A percentile compares a stretch with the other conserved stretches of the same genome.
These are phyloP conservation scores for Cyclostephanos tholiformis DNA, from an alignment of 108 stramenopile species.

Conservation along the genomic window DNA sequence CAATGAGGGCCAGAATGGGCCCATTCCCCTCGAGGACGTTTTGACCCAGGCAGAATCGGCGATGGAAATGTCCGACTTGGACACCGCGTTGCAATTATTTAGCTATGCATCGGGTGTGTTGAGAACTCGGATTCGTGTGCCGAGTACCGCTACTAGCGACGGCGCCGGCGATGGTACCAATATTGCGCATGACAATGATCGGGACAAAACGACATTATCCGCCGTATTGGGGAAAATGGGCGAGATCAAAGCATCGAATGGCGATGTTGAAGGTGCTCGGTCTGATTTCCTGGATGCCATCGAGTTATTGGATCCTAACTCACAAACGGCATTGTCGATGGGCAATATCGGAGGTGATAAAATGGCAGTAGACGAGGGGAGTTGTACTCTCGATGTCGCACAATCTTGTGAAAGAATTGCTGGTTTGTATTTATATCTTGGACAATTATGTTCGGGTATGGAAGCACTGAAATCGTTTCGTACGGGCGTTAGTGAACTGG, in stretches of 20 bases:
- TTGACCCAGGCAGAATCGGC: constrained; percentile 46
- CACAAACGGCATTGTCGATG: neutral
- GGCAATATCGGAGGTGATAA: neutral
- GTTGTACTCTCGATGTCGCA: constrained; percentile 18
- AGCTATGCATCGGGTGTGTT: constrained; percentile 36
- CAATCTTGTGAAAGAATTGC: constrained; percentile 54
- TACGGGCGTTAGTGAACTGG: constrained; percentile 59
- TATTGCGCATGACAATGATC: constrained; percentile 10
- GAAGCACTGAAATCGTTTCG: constrained; percentile 74
- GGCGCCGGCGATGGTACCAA: neutral
- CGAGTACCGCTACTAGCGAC: neutral
- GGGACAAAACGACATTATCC: constrained; percentile 43
- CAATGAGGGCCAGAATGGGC: constrained; percentile 5
- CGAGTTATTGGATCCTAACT: constrained; percentile 40
- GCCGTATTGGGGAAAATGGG: constrained; percentile 73
- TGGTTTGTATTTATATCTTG: constrained; percentile 72
- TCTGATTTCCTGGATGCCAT: constrained; percentile 68
- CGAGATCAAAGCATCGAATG: constrained; percentile 68
- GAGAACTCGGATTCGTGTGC: constrained; percentile 28
- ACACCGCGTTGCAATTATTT: constrained; percentile 41
- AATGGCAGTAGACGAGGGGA: constrained; percentile 26
- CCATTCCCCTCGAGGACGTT: constrained; percentile 46
- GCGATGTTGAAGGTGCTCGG: constrained; percentile 69
- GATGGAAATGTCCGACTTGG: constrained; percentile 48
- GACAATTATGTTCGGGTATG: constrained; percentile 69